Percentiles rank a stretch among this genome's conserved stretches.
phyloP scores from a whole-genome alignment of 306 rosid species.

The Glycine soja region DNA sequence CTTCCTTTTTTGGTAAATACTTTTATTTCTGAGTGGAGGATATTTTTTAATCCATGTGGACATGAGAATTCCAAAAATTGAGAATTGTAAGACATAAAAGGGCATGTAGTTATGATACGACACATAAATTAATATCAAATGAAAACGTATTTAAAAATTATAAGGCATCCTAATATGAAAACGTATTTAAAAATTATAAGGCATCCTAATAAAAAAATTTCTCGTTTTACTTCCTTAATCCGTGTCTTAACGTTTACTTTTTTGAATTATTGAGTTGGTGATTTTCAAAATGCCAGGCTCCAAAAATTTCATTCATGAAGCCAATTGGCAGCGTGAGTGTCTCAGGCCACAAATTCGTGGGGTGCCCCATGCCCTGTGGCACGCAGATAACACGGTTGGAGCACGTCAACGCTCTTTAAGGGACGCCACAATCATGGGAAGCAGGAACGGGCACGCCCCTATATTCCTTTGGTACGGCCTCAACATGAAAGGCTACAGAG shows the following conservation, averaged over 20 bases:
- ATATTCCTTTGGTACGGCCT: slow-evolving; percentile 19
- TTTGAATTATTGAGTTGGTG: neutral
- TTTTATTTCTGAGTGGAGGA: neutral
- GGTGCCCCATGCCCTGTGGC: slow-evolving; percentile 31
- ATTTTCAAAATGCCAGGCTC: slow-evolving; percentile 4
- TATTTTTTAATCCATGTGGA: neutral
- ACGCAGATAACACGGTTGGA: slow-evolving; percentile 20
- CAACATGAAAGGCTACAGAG: slow-evolving; percentile 25
- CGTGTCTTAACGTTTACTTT: no score
- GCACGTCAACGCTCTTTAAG: neutral
- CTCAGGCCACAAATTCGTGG: slow-evolving; percentile 33
- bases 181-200: no score
- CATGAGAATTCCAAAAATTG: neutral
- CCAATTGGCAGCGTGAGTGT: slow-evolving; percentile 33
- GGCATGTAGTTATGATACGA: neutral
- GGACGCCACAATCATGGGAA: slow-evolving; percentile 18
- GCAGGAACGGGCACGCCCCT: slow-evolving; percentile 11
- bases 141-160: no score
- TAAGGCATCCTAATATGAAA: no score
- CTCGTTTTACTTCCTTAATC: no score
- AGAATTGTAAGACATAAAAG: neutral
- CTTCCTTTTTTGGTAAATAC: neutral
- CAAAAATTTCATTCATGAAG: slow-evolving; percentile 33
- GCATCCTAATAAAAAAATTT: no score
- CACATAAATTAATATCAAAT: neutral